Evolutionary conservation across 164 flowering plant species (phyloP), one percentile per base, ranked within the genome.

Genomic region (Sextonia rubra): DNA sequence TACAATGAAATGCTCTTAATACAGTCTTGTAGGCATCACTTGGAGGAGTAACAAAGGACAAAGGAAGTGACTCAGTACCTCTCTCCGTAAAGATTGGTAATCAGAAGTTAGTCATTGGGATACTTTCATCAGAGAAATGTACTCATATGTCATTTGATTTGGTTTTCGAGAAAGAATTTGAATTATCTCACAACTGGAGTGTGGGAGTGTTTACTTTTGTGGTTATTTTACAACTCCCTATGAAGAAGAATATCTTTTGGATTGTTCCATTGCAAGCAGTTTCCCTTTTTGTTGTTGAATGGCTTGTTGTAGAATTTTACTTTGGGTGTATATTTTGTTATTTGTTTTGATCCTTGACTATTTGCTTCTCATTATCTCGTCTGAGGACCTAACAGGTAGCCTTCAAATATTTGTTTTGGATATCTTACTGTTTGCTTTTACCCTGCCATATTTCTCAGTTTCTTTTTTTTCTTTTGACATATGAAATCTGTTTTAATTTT

Each of bases 131-230:
- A 0, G 86, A 86, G 20, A 86, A 82, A 4, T 67, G 76, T 32
- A 81, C 92, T 26, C 92, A 91, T 22, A 20, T 88, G 15, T 47
- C 81, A 23, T 82, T 79, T 75, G 97, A 93, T 75, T 67, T 93
- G 73, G 86, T 91, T 0, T 84, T 93, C 72, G 91, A 91, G 75
- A 84, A 84, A 68, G 91, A 87, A 25, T 91, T 93, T 84, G 95
- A 90, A 78, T 86, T 91, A 12, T 93, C 97, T 14, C 98, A 90
- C 83, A 88, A 83, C 74, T 88, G 89, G 84, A 91, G 73, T 71
- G 76, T 78, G 94, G 94, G 29, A 91, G 93, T 65, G 83, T 93
- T 15, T 85, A 79, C 86, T 88, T 91, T 56, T 67, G 77, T 69
- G 97, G 98, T 7, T 93, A 89, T 76, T 81, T 70, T 64, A 30